Conservation (phyloP, 2,329 filamentous ascomycete genomes). For the Ceratocystiopsis brevicomis region DNA sequence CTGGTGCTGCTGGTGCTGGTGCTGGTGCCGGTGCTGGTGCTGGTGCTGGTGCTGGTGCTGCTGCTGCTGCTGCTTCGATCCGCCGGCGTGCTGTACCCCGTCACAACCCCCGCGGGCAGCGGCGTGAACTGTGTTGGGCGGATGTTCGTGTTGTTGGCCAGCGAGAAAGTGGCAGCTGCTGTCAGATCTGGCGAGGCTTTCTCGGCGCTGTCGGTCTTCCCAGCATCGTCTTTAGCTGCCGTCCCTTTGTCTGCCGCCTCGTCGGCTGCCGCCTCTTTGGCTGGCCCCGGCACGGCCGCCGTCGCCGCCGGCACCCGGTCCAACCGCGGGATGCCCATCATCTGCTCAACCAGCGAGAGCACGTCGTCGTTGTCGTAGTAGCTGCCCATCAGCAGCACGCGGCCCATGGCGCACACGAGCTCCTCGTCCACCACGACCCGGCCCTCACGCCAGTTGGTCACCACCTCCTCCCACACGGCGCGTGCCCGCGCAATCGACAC, state of each 20-base stretch:
- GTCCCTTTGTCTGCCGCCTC: background rate
- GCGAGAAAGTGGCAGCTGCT: too few species aligned
- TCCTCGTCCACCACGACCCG: slow-evolving; percentile 56
- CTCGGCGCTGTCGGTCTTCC: too few species aligned
- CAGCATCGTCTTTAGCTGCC: background rate
- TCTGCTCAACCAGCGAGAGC: slow-evolving; percentile 59
- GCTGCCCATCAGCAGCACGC: slow-evolving; percentile 49
- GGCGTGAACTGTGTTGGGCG: slow-evolving; percentile 1
- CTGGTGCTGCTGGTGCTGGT: background rate
- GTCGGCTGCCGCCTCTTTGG: background rate
- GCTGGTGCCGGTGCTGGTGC: background rate
- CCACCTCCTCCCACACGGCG: slow-evolving; percentile 62
- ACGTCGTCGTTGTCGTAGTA: slow-evolving; percentile 50
- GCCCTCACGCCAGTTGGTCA: slow-evolving; percentile 56
- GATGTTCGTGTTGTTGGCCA: background rate
- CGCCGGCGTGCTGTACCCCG: too few species aligned
- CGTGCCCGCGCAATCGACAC: slow-evolving; percentile 46
- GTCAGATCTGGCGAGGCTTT: too few species aligned
- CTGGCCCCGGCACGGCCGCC: background rate
- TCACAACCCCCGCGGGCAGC: background rate
- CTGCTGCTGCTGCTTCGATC: background rate
- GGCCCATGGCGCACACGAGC: slow-evolving; percentile 65
- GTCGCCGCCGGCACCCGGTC: slow-evolving; percentile 10
- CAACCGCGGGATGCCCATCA: slow-evolving; percentile 52
- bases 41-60: background rate